Evolutionary conservation across 140 eudicot genomes (phyloP).

Genomic region (Anethum foeniculum): DNA sequence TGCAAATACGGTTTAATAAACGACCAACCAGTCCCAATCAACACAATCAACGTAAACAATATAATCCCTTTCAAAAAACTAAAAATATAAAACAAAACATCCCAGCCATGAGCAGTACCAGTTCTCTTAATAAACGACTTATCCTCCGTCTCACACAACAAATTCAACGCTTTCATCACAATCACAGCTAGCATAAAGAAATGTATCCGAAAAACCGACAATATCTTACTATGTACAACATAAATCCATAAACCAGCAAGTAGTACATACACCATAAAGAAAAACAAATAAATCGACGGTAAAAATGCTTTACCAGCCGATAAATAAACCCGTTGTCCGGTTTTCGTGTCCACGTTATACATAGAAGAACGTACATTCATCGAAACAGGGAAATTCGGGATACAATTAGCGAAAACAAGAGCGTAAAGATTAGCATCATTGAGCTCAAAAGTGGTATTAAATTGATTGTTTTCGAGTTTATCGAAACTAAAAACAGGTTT

Average conservation of each 20-base stretch:
- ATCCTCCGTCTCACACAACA: slow-evolving; percentile 46
- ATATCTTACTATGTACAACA: slow-evolving; percentile 17
- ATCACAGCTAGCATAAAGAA: slow-evolving; percentile 37
- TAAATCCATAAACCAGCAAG: slow-evolving; percentile 33
- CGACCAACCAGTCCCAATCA: slow-evolving; percentile 51
- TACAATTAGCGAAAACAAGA: slow-evolving; percentile 41
- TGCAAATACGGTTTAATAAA: slow-evolving; percentile 44
- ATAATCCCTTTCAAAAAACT: slow-evolving; percentile 42
- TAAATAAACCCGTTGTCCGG: slow-evolving; percentile 30
- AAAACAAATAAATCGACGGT: slow-evolving; percentile 29
- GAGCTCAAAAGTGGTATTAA: slow-evolving; percentile 21
- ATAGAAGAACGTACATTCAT: slow-evolving; percentile 32
- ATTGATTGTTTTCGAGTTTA: background rate
- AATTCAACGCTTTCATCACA: slow-evolving; percentile 35
- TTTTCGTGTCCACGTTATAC: slow-evolving; percentile 28
- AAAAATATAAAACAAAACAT: slow-evolving; percentile 37
- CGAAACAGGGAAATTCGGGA: slow-evolving; percentile 19
- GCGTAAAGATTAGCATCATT: slow-evolving; percentile 30
- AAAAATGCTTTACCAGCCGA: slow-evolving; percentile 45
- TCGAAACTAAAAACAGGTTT: slow-evolving; percentile 24
- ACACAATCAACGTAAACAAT: slow-evolving; percentile 37
- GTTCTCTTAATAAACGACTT: slow-evolving; percentile 36
- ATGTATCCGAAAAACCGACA: slow-evolving; percentile 31
- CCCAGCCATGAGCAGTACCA: slow-evolving; percentile 47
- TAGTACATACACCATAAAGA: slow-evolving; percentile 25